phyloP scores from a whole-genome alignment of 352 stramenopile genomes.

The Phytophthora tubulina region DNA sequence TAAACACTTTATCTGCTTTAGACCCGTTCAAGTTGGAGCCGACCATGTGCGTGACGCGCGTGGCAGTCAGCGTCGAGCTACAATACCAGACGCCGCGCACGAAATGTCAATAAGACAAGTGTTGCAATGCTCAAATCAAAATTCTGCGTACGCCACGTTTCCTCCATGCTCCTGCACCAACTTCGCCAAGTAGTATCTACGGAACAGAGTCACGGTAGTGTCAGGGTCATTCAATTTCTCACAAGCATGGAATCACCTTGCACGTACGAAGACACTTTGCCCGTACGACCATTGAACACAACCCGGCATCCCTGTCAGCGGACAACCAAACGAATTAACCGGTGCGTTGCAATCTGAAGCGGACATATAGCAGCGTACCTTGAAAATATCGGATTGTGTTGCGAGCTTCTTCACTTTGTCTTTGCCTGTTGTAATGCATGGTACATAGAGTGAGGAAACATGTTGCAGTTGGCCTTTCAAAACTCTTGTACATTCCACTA shows the following conservation, averaged over 20 bases:
- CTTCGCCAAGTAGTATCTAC: slow-evolving; percentile 85
- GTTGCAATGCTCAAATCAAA: slow-evolving; percentile 4
- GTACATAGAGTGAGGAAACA: slow-evolving; percentile 8
- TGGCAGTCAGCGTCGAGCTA: slow-evolving; percentile 51
- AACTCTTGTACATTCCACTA: slow-evolving; percentile 1
- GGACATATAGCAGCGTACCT: slow-evolving; percentile 32
- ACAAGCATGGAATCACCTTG: not conserved
- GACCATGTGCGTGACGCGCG: slow-evolving; percentile 86
- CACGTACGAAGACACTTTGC: slow-evolving; percentile 82
- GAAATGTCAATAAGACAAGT: slow-evolving; percentile 3
- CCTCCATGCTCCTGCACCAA: slow-evolving; percentile 80
- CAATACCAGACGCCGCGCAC: slow-evolving; percentile 10
- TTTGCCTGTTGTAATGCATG: slow-evolving; percentile 17
- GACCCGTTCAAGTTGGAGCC: slow-evolving; percentile 77
- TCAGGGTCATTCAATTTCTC: not conserved
- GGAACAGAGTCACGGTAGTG: slow-evolving; percentile 4
- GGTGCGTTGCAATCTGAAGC: not conserved
- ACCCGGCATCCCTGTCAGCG: slow-evolving; percentile 71
- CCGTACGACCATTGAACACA: slow-evolving; percentile 84
- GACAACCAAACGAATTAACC: slow-evolving; percentile 1
- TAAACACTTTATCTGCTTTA: slow-evolving; percentile 78
- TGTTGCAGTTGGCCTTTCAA: slow-evolving; percentile 18
- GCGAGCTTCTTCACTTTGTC: slow-evolving; percentile 21
- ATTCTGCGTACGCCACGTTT: slow-evolving; percentile 62
- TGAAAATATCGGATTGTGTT: slow-evolving; percentile 55